These are phyloP conservation scores for Sugiyamaella smithiae DNA, from an alignment of 805 yeast species.

Conservation along the genomic window DNA sequence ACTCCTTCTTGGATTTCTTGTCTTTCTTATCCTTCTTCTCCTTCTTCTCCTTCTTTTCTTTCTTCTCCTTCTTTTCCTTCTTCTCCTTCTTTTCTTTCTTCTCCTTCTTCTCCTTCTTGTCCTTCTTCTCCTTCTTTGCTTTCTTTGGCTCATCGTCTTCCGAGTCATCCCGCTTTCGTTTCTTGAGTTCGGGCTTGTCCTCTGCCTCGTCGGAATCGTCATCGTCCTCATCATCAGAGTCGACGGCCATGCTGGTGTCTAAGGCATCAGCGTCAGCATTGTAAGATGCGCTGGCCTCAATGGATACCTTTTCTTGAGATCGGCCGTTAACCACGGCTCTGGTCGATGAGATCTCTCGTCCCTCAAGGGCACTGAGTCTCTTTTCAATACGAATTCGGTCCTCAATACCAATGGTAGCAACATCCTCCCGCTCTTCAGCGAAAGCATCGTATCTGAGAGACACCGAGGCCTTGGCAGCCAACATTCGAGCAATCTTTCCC, in stretches of 20 bases:
- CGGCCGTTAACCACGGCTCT: slow-evolving; percentile 65
- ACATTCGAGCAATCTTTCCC: slow-evolving; percentile 98
- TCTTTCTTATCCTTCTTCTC: slow-evolving; percentile 53
- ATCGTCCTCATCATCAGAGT: slow-evolving; percentile 53
- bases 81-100: slow-evolving; percentile 30
- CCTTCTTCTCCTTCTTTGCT: slow-evolving; percentile 46
- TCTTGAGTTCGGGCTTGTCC: slow-evolving; percentile 43
- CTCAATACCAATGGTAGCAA: slow-evolving; percentile 88
- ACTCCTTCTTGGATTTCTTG: slow-evolving; percentile 38
- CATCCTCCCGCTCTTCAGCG: slow-evolving; percentile 88
- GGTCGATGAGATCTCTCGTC: slow-evolving; percentile 91
- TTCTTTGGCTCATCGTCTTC: slow-evolving; percentile 24
- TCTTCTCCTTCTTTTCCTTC: slow-evolving; percentile 46
- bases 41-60: slow-evolving; percentile 47
- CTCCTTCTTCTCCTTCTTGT: slow-evolving; percentile 45
- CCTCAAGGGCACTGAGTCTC: slow-evolving; percentile 92
- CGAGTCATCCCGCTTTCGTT: slow-evolving; percentile 30
- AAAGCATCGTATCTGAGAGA: slow-evolving; percentile 95
- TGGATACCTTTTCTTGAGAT: slow-evolving; percentile 81
- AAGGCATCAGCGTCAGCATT: slow-evolving; percentile 93
- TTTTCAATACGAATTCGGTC: slow-evolving; percentile 92
- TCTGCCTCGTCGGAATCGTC: slow-evolving; percentile 51
- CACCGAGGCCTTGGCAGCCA: slow-evolving; percentile 98
- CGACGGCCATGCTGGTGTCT: slow-evolving; percentile 72
- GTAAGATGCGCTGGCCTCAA: slow-evolving; percentile 81